Percentiles rank a stretch among this genome's conserved stretches.
Conservation (phyloP, 306 rosid genomes). For the Fragaria iinumae region DNA sequence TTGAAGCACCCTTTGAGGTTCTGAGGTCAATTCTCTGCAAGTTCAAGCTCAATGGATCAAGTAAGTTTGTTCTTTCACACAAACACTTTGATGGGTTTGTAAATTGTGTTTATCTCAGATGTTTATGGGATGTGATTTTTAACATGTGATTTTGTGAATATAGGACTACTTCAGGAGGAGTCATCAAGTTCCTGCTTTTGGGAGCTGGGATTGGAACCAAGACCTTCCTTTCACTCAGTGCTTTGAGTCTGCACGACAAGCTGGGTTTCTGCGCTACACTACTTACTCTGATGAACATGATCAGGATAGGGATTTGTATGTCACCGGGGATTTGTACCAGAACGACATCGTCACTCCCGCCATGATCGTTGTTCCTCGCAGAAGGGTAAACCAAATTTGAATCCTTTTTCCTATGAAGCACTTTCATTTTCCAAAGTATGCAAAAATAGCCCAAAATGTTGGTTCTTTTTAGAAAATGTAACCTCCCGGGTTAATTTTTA, state of each 20-base stretch:
- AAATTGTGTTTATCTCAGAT: background rate
- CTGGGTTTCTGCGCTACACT: conserved; percentile 47
- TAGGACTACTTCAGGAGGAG: conserved; percentile 63
- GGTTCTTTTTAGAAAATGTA: background rate
- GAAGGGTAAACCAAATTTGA: conserved; percentile 39
- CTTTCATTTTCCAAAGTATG: background rate
- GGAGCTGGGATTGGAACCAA: conserved; percentile 95
- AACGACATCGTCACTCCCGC: conserved; percentile 80
- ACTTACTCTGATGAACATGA: conserved; percentile 45
- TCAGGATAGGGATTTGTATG: conserved; percentile 62
- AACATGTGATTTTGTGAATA: background rate
- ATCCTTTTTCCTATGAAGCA: background rate
- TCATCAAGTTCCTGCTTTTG: conserved; percentile 75
- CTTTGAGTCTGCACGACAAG: conserved; percentile 74
- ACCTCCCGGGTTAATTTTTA: background rate
- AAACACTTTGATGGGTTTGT: background rate
- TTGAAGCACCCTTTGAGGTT: conserved; percentile 20
- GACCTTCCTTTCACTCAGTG: conserved; percentile 80
- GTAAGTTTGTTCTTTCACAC: background rate
- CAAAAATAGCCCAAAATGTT: background rate
- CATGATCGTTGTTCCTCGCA: conserved; percentile 84
- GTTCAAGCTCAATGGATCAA: conserved; percentile 19
- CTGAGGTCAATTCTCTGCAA: conserved; percentile 9
- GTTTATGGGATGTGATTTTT: background rate
- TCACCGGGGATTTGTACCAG: conserved; percentile 61